These are phyloP conservation scores for Amaranthus tricolor DNA, from an alignment of 179 eudicot genomes.

Conservation along the genomic window DNA sequence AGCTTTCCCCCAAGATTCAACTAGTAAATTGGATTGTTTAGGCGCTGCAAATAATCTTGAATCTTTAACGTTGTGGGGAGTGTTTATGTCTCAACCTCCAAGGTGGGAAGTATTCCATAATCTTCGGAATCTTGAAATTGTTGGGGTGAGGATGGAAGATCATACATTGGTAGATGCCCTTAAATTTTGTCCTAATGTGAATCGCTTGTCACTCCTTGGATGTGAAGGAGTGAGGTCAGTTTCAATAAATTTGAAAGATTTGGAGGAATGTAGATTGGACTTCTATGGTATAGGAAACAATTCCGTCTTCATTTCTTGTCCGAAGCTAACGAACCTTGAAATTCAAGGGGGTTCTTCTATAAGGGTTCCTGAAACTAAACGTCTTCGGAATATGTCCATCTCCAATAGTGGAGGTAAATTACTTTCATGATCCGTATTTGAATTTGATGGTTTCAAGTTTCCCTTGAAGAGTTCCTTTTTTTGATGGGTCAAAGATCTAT, in stretches of 20 bases:
- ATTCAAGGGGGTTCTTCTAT: slow-evolving; percentile 88
- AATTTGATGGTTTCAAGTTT: not conserved
- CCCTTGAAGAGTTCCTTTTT: not conserved
- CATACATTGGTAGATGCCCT: slow-evolving; percentile 54
- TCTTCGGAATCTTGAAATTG: slow-evolving; percentile 74
- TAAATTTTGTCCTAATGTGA: slow-evolving; percentile 66
- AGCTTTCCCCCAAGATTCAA: slow-evolving; percentile 27
- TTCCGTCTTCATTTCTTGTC: slow-evolving; percentile 50
- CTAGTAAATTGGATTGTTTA: slow-evolving; percentile 63
- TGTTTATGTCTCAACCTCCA: slow-evolving; percentile 61
- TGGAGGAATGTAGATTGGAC: slow-evolving; percentile 75
- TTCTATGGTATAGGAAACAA: slow-evolving; percentile 66
- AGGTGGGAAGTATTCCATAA: slow-evolving; percentile 67
- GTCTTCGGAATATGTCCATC: slow-evolving; percentile 56
- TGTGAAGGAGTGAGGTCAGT: slow-evolving; percentile 68
- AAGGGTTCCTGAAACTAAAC: slow-evolving; percentile 55
- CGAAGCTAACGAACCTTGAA: slow-evolving; percentile 58
- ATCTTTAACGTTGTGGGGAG: slow-evolving; percentile 84
- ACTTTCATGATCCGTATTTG: not conserved
- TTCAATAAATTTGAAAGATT: slow-evolving; percentile 46
- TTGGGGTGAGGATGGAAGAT: slow-evolving; percentile 74
- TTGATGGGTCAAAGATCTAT: no score
- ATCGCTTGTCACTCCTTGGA: slow-evolving; percentile 63
- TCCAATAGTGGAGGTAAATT: slow-evolving; percentile 69
- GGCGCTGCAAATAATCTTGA: slow-evolving; percentile 61